Base-by-base conservation (phyloP, 2,329 filamentous ascomycete species). In the Eutypella sp. region DNA sequence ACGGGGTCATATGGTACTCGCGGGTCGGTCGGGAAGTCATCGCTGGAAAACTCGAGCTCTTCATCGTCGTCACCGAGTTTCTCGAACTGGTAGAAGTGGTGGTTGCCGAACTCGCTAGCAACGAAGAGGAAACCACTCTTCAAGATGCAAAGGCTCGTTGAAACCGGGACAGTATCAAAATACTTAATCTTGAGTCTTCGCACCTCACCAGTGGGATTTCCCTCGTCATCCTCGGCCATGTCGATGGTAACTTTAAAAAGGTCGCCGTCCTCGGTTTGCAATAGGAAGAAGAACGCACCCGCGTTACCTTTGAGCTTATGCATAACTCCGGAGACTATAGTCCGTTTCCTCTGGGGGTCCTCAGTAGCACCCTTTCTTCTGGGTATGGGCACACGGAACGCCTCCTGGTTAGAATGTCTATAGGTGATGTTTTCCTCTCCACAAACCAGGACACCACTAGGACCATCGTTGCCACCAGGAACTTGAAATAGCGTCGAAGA, bases 261-360 rank as follows among this genome's bases (percentile, higher is more conserved):
- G 65, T 99, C 95, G n/a, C 93, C 93, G 64, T 99, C 95, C 47
- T 99, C 93, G 1, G 88, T 90, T 64, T 99, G 93, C 1, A 99
- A 72, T 3, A 99, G 79, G 64, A 97, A 96, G 73, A 99, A 99
- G 71, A 99, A 99, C 2, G 91, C 90, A 23, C 90, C 90, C 5
- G 75, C 76, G 48, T 76, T 84, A 49, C 82, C 81, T 59, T 93
- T 92, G 64, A 96, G 84, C 66, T 95, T 95, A 70, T 99, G 93
- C 83, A 97, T 92, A n/a, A 96, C 90, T 41, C 93, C 93, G 3
- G 88, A 81, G 2, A 92, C 84, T 48, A 99, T 93, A 25, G 75
- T 83, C 23, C 93, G 85, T 66, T 96, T 96, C 48, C 95, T 80
- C 49, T 90, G 85, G 0, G 92, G 91, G 61, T 99, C 91, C 65